Evolutionary conservation across 371 early-diverging fungal genomes (phyloP).

Genomic region (Mucor mucedo): DNA sequence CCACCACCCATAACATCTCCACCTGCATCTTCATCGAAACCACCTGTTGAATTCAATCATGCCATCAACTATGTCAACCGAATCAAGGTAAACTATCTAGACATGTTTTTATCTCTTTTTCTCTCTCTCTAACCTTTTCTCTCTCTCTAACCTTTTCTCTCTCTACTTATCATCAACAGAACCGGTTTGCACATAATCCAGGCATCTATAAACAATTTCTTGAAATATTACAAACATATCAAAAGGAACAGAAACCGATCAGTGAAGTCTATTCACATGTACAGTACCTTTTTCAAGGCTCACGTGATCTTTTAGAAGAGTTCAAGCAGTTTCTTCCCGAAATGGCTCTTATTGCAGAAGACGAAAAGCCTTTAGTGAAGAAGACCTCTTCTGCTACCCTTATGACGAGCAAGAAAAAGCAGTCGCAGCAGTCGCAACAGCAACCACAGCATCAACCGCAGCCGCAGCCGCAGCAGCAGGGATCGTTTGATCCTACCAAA

Average conservation of each 20-base stretch:
- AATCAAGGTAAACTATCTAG: constrained; percentile 65
- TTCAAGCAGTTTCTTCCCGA: constrained; percentile 94
- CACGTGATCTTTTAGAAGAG: constrained; percentile 89
- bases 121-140: background rate
- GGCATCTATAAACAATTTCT: constrained; percentile 94
- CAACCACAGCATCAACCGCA: constrained; percentile 18
- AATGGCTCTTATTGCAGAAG: background rate
- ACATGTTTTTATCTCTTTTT: background rate
- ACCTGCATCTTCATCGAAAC: constrained; percentile 9
- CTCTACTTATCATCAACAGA: constrained; percentile 36
- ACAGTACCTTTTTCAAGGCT: constrained; percentile 76
- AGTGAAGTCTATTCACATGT: constrained; percentile 92
- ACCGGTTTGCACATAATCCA: constrained; percentile 85
- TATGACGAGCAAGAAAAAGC: no score
- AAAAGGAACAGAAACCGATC: constrained; percentile 88
- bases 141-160: background rate
- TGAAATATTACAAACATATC: constrained; percentile 94
- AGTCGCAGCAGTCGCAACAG: constrained; percentile 31
- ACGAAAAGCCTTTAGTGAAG: no score
- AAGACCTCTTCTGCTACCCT: no score
- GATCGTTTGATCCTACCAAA: constrained; percentile 42
- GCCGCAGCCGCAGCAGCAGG: constrained; percentile 32
- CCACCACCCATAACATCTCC: background rate
- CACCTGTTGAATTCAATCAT: constrained; percentile 92
- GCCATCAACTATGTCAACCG: constrained; percentile 98